Base-by-base conservation (phyloP, 192 early-diverging fungal species). In the Piromyces sp. region DNA sequence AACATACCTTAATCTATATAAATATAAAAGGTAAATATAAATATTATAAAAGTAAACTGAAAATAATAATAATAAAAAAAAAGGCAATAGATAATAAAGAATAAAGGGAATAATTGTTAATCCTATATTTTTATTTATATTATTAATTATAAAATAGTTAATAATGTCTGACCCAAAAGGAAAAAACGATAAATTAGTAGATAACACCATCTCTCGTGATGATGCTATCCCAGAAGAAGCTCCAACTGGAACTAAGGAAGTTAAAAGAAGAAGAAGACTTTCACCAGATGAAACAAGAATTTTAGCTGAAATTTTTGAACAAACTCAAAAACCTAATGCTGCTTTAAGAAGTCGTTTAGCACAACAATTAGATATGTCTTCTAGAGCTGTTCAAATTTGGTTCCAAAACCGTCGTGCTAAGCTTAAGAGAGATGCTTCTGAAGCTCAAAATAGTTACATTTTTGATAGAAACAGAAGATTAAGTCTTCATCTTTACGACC, bases 361-460 rank as follows among this genome's bases (percentile, higher is more conserved):
- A 15, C 85, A 88, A 79, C 83, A 92, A 84, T 83, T 94, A 37
- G 89, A 87, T 28, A 91, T 95, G 89, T 89, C 91, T 30, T 89
- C 93, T 1, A 87, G 93, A 42, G 92, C 90, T 1, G 90, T 95
- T 30, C 94, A 95, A 83, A 92, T 95, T 30, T 95, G 94, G 51
- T 95, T 95, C 86, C 95, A 95, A 83, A 95, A 95, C 84, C 91
- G 94, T 28, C 88, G 95, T 38, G 95, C 95, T 36, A 97, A 97
- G 85, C 88, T 92, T 78, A 95, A 95, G 86, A 87, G 91, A 38
- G 92, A 95, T 68, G 51, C 51, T 11, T 68, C 51, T 68, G 51
- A 68, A 68, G 51, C 51, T n/a, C 51, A 68, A 68, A 68, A 68
- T 11, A n/a, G 51, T 68, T 68, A 68, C n/a, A 26, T 68, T 68